Conservation (phyloP, 78 protist genomes). For the Dictyostelium intermedium region DNA sequence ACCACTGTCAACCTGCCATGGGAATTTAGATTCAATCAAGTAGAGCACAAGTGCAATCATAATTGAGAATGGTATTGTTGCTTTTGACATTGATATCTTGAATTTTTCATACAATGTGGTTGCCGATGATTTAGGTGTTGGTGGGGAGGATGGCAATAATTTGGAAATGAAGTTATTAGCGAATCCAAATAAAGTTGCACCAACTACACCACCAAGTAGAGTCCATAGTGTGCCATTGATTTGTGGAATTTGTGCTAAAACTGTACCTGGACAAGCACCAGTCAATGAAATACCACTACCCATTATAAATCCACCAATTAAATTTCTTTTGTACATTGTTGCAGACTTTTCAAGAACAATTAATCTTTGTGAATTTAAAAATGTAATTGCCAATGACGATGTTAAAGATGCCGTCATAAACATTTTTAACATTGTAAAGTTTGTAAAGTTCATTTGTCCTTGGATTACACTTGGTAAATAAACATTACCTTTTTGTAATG, state of each 20-base stretch:
- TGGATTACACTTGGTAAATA: constrained; percentile 40
- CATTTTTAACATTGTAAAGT: constrained; percentile 76
- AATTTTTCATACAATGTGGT: not conserved
- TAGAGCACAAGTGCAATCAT: not conserved
- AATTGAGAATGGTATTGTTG: constrained; percentile 36
- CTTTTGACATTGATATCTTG: not conserved
- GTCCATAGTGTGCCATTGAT: constrained; percentile 12
- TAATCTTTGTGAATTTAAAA: not conserved
- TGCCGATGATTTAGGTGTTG: not conserved
- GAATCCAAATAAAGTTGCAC: constrained; percentile 21
- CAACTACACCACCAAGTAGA: constrained; percentile 65
- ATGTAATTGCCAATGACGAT: constrained; percentile 41
- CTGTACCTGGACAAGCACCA: constrained; percentile 82
- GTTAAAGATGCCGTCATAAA: constrained; percentile 67
- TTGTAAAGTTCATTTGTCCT: constrained; percentile 61
- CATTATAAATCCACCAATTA: constrained; percentile 72
- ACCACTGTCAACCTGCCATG: constrained; percentile 40
- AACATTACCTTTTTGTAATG: constrained; percentile 45
- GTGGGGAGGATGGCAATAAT: not conserved
- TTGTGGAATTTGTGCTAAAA: constrained; percentile 59
- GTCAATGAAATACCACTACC: constrained; percentile 57
- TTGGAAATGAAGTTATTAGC: not conserved
- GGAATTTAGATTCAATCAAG: constrained; percentile 8
- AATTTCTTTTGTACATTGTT: constrained; percentile 30
- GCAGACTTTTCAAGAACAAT: constrained; percentile 7